Evolutionary conservation across 148 eudicot species (phyloP), one percentile per base, ranked within the genome.

Genomic region (Chenopodium formosanum): DNA sequence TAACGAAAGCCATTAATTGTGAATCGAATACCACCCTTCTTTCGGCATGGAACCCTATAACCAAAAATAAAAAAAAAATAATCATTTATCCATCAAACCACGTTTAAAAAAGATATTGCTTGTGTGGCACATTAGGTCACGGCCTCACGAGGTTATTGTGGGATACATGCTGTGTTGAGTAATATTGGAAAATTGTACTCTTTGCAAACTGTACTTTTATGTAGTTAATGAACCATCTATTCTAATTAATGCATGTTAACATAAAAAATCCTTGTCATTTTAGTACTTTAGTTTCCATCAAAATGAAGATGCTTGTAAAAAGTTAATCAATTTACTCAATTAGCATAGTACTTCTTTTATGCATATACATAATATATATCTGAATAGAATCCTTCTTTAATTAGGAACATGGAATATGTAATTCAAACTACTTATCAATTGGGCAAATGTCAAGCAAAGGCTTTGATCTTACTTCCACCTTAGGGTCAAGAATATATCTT

Each of bases 1-100:
- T 90, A 94, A 48, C 94, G 97, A 91, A 88, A 89, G 0, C 97
- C 97, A 84, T 94, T 92, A 37, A 94, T 89, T 7, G 97, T 94
- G 90, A 88, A 94, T 81, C 97, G 75, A 0, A 94, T 89, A 3
- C 97, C 97, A 34, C 97, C 97, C 32, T 37, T 82, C 82, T 94
- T 94, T 53, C 90, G 81, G 85, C 97, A 94, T 56, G 97, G 94
- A 20, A 94, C 90, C 88, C 97, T 94, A 88, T 22, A 68, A 50
- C 9, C 25, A 74, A 2, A 27, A 56, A 12, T 3, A 56, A 17
- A 16, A 12, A n/a, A n/a, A n/a, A n/a, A n/a, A n/a, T 56, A 56
- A 56, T 56, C 17, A 56, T 56, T 40, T 5, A 40, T 40, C 44
- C 44, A 40, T 40, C 44, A 40, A 40, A 40, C 44, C 44, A 40